A percentile compares a stretch with the other conserved stretches of the same genome.
These are phyloP conservation scores for Scutellaria galericulata DNA, from an alignment of 257 asterid genomes.

Conservation along the genomic window DNA sequence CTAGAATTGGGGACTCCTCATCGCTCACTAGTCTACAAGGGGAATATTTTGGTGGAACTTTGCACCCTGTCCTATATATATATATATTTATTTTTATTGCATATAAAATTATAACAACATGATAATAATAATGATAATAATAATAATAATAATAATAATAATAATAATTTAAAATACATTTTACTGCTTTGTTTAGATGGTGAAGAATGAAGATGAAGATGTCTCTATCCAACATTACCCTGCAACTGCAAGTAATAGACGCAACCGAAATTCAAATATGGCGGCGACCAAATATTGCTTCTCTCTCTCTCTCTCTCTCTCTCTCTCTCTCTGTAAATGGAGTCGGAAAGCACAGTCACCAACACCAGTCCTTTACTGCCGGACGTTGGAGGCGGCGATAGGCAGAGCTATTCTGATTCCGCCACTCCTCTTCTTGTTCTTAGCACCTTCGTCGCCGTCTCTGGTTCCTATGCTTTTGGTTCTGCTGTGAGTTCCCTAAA, in stretches of 20 bases:
- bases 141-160: too few species aligned
- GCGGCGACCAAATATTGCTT: too few species aligned
- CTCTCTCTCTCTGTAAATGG: constrained; percentile 33
- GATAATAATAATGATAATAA: too few species aligned
- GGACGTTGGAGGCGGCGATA: constrained; percentile 29
- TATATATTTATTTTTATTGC: too few species aligned
- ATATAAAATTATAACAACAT: too few species aligned
- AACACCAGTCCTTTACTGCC: constrained; percentile 44
- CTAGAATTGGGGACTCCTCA: too few species aligned
- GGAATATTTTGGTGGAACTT: too few species aligned
- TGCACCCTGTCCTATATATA: too few species aligned
- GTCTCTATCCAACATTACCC: neutral
- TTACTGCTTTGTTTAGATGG: too few species aligned
- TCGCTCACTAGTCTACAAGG: too few species aligned
- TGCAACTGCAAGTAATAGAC: neutral
- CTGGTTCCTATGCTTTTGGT: constrained; percentile 89
- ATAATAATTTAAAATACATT: too few species aligned
- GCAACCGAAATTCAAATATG: neutral
- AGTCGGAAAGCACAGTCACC: constrained; percentile 34
- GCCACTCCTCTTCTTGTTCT: constrained; percentile 61
- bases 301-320: neutral
- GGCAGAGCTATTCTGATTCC: constrained; percentile 41
- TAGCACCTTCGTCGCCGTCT: constrained; percentile 75
- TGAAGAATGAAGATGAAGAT: neutral
- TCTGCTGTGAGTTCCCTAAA: constrained; percentile 65